Percentiles rank a stretch among this genome's conserved stretches.
Conservation (phyloP, 78 protist species). For the slime mould (Dictyostelium discoideum) region dicty_2.7 NC_007088.5:7282501-7283000, state of each 20-base stretch:
- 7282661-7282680: slow-evolving; percentile 58
- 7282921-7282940: background rate
- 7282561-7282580: no score
- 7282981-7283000: no score
- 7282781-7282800: background rate
- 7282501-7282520: slow-evolving; percentile 76
- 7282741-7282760: slow-evolving; percentile 15
- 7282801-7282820: slow-evolving; percentile 36
- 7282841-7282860: slow-evolving; percentile 30
- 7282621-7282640: no score
- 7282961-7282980: no score
- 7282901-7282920: background rate
- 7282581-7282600: no score
- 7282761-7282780: slow-evolving; percentile 16
- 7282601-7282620: no score
- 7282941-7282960: background rate
- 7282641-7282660: slow-evolving; percentile 38
- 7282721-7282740: slow-evolving; percentile 35
- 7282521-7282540: slow-evolving; percentile 49
- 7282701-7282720: slow-evolving; percentile 22
- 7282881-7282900: background rate
- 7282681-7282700: background rate
- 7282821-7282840: slow-evolving; percentile 28
- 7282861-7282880: slow-evolving; percentile 48
- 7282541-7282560: slow-evolving; percentile 60